Base-by-base conservation (phyloP, 2,329 filamentous ascomycete genomes). In the Fusarium dlaminii region DNA sequence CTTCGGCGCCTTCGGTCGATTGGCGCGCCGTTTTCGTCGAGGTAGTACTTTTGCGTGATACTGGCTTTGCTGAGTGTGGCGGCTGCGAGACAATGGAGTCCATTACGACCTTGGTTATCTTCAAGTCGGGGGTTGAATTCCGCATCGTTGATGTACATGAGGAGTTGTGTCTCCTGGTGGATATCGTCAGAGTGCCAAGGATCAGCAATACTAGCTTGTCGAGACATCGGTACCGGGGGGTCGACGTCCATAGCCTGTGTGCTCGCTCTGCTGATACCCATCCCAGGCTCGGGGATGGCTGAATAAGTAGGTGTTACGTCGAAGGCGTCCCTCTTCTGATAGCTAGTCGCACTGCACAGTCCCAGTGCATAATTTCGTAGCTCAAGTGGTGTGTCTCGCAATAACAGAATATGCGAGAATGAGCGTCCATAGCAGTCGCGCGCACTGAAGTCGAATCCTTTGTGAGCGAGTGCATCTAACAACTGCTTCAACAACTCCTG, bases 81-180 rank as follows among this genome's bases (percentile, higher is more conserved):
- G 67, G 86, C 85, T 6, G 88, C 88, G n/a, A 90, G 84, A 68
- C 87, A 89, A 72, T 90, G 89, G 22, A 90, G 81, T 14, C 85
- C 88, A 68, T 90, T 90, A 29, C 87, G 86, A 10, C 89, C 88
- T 10, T 84, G 78, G 46, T 82, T 40, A 51, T 82, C 78, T 46
- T 83, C 79, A 3, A 72, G 39, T 1, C 17, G 29, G 1, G 79
- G 79, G 6, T 79, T 56, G 1, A 42, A 10, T 2, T 52, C 49
- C 1, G 79, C 79, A 10, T 39, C 30, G 2, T 57, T 58, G 9
- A 80, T 69, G 11, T 73, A 72, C 17, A 70, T 48, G 8, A 83
- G 46, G 18, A 81, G 66, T 22, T 62, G 70, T 13, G 75, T 69
- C 34, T 81, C 70, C 18, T 65, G 57, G 1, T 57, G 22, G 8